Percentiles rank a stretch among this genome's conserved stretches.
Conservation (phyloP, 1,284 basidiomycete genomes). For the Ustilago shanxiensis region DNA sequence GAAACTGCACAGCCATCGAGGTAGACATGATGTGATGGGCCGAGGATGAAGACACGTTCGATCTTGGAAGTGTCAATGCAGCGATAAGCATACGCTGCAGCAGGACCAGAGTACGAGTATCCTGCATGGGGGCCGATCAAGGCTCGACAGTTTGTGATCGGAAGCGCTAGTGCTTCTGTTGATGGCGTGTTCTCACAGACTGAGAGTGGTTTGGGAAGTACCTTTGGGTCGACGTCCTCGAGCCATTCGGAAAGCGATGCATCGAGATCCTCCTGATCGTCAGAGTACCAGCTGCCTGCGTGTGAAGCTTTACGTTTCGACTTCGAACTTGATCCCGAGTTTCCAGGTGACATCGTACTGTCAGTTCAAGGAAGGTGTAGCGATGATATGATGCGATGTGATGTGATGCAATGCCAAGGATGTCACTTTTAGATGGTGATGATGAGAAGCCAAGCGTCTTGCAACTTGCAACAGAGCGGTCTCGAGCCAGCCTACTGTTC, state of each 20-base stretch:
- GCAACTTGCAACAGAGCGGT: neutral
- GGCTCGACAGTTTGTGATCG: conserved; percentile 84
- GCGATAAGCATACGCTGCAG: conserved; percentile 96
- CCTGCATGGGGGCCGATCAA: conserved; percentile 99
- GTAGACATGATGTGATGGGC: conserved; percentile 94
- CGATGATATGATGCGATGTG: no score
- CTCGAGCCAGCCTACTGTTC: no score
- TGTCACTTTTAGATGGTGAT: neutral
- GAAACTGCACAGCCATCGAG: conserved; percentile 89
- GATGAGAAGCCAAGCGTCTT: neutral
- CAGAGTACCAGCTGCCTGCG: conserved; percentile 91
- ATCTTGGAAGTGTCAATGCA: conserved; percentile 84
- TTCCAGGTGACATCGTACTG: conserved; percentile 23
- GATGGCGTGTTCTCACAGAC: conserved; percentile 11
- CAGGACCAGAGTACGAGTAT: conserved; percentile 90
- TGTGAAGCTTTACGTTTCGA: conserved; percentile 80
- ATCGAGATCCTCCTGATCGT: conserved; percentile 74
- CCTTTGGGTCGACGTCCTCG: conserved; percentile 3
- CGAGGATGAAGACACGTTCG: conserved; percentile 91
- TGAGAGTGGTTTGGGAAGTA: conserved; percentile 19
- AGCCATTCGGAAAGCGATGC: conserved; percentile 43
- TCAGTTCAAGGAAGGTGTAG: no score
- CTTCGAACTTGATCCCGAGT: conserved; percentile 11
- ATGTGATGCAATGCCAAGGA: no score
- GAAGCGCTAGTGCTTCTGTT: conserved; percentile 73